Percentiles rank a stretch among this genome's conserved stretches.
Evolutionary conservation across 1,284 basidiomycete species (phyloP).

Genomic region (Tilletiopsis washingtonensis): DNA sequence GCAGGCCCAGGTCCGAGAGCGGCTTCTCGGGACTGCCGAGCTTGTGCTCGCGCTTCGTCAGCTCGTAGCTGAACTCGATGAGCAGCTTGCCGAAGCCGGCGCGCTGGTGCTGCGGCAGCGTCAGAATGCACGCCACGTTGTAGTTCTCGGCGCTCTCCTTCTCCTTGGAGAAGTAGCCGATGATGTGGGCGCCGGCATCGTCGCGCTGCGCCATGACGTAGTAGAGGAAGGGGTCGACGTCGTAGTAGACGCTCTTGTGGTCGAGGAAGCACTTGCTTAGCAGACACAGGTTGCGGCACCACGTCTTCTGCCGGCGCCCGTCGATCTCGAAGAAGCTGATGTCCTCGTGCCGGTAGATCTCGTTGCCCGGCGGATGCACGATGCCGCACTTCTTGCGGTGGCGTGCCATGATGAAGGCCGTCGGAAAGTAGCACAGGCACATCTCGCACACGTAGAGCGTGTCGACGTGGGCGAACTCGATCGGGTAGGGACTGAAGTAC

Average conservation of each 20-base stretch:
- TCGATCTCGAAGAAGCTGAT: constrained; percentile 97
- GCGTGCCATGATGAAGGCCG: constrained; percentile 47
- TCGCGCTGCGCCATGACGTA: constrained; percentile 94
- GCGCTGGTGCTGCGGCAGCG: constrained; percentile 84
- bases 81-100: constrained; percentile 84
- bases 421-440: constrained; percentile 55
- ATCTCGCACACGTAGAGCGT: constrained; percentile 97
- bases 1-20: constrained; percentile 82
- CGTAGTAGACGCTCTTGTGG: constrained; percentile 98
- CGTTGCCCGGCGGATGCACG: constrained; percentile 93
- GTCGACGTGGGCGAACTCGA: constrained; percentile 92
- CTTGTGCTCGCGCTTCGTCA: constrained; percentile 92
- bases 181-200: constrained; percentile 81
- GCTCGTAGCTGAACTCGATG: constrained; percentile 97
- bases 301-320: constrained; percentile 96
- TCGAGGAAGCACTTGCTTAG: constrained; percentile 99
- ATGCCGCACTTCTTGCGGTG: constrained; percentile 88
- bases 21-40: constrained; percentile 97
- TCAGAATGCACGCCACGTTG: constrained; percentile 99
- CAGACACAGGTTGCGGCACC: constrained; percentile 98
- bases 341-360: constrained; percentile 84
- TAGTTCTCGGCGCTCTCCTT: constrained; percentile 83
- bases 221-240: constrained; percentile 98
- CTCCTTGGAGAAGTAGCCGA: constrained; percentile 99
- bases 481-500: constrained; percentile 99